Conservation (phyloP, 805 yeast genomes). For the Wickerhamomyces subpelliculosus region DNA sequence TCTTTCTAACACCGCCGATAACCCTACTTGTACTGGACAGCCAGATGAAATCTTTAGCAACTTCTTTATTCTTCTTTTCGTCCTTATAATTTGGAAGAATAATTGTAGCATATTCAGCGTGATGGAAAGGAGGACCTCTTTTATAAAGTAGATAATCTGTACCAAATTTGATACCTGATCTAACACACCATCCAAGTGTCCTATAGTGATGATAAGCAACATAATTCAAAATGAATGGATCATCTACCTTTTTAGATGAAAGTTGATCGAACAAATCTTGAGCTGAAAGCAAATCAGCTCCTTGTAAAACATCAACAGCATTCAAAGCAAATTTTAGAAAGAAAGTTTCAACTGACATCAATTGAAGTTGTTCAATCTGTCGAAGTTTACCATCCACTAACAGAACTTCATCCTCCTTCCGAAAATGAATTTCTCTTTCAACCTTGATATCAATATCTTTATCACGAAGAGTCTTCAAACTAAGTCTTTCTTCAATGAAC, state of each 20-base stretch:
- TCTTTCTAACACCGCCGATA: slow-evolving; percentile 80
- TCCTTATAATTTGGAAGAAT: slow-evolving; percentile 35
- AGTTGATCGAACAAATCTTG: slow-evolving; percentile 10
- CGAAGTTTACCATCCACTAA: slow-evolving; percentile 26
- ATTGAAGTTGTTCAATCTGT: slow-evolving; percentile 38
- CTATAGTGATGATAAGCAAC: slow-evolving; percentile 82
- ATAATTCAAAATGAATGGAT: slow-evolving; percentile 34
- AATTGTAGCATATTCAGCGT: slow-evolving; percentile 77
- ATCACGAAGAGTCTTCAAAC: slow-evolving; percentile 24
- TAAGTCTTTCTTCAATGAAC: slow-evolving; percentile 25
- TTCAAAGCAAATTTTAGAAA: slow-evolving; percentile 59
- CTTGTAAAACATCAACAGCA: slow-evolving; percentile 30
- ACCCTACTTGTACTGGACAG: slow-evolving; percentile 70
- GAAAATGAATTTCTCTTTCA: slow-evolving; percentile 14
- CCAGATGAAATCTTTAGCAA: slow-evolving; percentile 46
- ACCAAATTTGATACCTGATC: slow-evolving; percentile 90
- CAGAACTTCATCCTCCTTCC: slow-evolving; percentile 32
- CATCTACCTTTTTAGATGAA: slow-evolving; percentile 12
- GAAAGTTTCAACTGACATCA: slow-evolving; percentile 70
- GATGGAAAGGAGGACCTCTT: slow-evolving; percentile 92
- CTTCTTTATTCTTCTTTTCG: slow-evolving; percentile 21
- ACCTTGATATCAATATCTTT: slow-evolving; percentile 18
- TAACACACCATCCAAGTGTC: slow-evolving; percentile 89
- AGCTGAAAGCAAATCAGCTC: slow-evolving; percentile 12
- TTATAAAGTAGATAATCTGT: slow-evolving; percentile 77